A percentile compares a stretch with the other conserved stretches of the same genome.
Evolutionary conservation across 2,329 filamentous ascomycete genomes (phyloP).

Genomic region (Fusarium austroafricanum): DNA sequence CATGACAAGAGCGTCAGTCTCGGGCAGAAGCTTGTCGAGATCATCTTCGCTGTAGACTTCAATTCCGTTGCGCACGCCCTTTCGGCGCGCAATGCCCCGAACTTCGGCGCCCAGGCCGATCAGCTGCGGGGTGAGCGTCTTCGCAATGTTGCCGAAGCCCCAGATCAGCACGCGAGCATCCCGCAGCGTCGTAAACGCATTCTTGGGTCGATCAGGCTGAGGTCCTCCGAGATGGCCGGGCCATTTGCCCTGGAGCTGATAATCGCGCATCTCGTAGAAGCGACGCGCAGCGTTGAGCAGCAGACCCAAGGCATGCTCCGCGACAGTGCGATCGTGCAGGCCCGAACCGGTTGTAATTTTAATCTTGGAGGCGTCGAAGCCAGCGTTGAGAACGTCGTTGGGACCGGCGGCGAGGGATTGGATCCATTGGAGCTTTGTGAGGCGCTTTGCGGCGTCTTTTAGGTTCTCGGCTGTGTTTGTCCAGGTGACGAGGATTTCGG

Average conservation of each 20-base stretch:
- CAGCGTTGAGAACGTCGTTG: constrained; percentile 72
- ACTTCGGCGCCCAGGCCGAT: constrained; percentile 68
- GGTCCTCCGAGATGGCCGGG: constrained; percentile 70
- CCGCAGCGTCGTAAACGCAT: constrained; percentile 68
- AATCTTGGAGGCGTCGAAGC: constrained; percentile 65
- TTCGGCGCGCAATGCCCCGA: constrained; percentile 65
- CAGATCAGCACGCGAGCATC: constrained; percentile 70
- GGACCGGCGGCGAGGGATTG: constrained; percentile 74
- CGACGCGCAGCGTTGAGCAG: constrained; percentile 66
- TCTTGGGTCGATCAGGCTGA: constrained; percentile 67
- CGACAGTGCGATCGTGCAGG: constrained; percentile 72
- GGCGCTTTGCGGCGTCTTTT: constrained; percentile 64
- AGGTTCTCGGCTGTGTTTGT: constrained; percentile 69
- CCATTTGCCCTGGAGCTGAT: constrained; percentile 68
- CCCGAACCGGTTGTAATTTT: constrained; percentile 71
- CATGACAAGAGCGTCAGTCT: constrained; percentile 75
- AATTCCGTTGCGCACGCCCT: constrained; percentile 68
- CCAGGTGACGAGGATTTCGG: constrained; percentile 72
- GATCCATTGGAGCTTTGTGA: constrained; percentile 72
- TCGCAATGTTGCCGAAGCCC: constrained; percentile 76
- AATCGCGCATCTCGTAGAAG: constrained; percentile 73
- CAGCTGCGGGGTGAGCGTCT: constrained; percentile 67
- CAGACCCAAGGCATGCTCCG: constrained; percentile 71
- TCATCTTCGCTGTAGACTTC: constrained; percentile 67
- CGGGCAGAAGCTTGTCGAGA: constrained; percentile 63